Percentiles rank a stretch among this genome's conserved stretches.
Conservation (phyloP, 2,329 filamentous ascomycete species). For the Acrocalymma vagum region DNA sequence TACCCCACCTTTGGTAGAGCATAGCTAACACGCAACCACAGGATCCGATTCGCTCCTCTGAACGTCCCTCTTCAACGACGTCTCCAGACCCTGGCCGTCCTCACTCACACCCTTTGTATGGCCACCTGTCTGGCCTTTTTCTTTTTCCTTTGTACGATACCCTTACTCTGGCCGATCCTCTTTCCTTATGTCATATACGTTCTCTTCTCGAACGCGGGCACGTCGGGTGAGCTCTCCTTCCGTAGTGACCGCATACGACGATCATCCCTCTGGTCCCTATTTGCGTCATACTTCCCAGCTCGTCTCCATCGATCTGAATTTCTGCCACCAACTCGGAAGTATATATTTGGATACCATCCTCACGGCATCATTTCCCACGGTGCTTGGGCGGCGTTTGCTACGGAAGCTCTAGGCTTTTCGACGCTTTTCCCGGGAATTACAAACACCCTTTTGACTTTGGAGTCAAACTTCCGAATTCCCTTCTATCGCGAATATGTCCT, state of each 20-base stretch:
- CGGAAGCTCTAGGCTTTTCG: conserved; percentile 86
- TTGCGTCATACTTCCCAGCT: conserved; percentile 92
- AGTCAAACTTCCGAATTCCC: conserved; percentile 92
- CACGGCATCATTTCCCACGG: conserved; percentile 98
- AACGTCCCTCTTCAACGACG: conserved; percentile 66
- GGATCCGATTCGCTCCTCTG: conserved; percentile 88
- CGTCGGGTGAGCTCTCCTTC: conserved; percentile 76
- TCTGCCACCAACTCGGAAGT: conserved; percentile 83
- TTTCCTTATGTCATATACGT: conserved; percentile 84
- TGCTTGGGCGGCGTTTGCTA: conserved; percentile 91
- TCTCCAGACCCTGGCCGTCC: conserved; percentile 59
- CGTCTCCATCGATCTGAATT: conserved; percentile 84
- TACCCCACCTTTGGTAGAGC: conserved; percentile 1
- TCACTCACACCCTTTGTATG: conserved; percentile 60
- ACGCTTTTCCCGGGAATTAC: conserved; percentile 94
- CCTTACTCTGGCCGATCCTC: conserved; percentile 85
- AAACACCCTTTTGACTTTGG: conserved; percentile 92
- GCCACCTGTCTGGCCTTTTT: conserved; percentile 73
- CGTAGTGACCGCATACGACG: conserved; percentile 79
- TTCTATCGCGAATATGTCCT: conserved; percentile 96
- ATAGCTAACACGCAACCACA: conserved; percentile 29
- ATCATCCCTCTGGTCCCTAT: conserved; percentile 83
- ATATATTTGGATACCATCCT: conserved; percentile 96
- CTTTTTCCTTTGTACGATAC: conserved; percentile 90
- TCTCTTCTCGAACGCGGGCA: conserved; percentile 79